Evolutionary conservation across 192 early-diverging fungal species (phyloP), one percentile per base, ranked within the genome.

Genomic region (Dimargaris cristalligena): DNA sequence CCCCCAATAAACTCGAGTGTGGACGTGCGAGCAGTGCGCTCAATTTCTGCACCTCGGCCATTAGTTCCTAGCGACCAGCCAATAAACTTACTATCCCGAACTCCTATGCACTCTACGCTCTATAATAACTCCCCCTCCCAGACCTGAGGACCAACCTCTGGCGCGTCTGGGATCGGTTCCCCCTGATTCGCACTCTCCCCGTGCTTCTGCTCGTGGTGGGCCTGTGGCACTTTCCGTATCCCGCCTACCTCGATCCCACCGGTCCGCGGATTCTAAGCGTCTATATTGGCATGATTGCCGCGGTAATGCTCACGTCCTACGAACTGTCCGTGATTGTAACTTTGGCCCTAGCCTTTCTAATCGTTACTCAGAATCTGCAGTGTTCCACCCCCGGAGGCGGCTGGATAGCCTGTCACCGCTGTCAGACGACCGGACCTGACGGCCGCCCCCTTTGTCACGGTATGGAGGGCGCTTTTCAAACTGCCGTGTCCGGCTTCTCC

Each of bases 401-500:
- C 16, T 63, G 41, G 2, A 63, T 78, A 8, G 78, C 80, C 62
- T 82, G 80, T 57, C 66, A 69, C 59, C 67, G 66, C 25, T 82
- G 80, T 57, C 65, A 61, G 11, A 63, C 66, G 23, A 57, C 50
- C 31, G 8, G 67, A 66, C 50, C 52, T 62, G 35, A 55, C 61
- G 3, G 72, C 59, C 20, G 60, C 65, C 38, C 70, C 63, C 69
- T 77, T 35, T 85, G 83, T 59, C 66, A 74, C 32, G 75, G 74
- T 0, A 66, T 71, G 16, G 74, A 76, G 28, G 76, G 78, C 34
- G 70, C 81, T 33, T 85, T 85, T 65, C 66, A 74, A 1, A 75
- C 77, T 23, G 73, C 79, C 0, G 62, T 83, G 6, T 71, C 71
- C 18, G 83, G 85, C 0, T 87, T 85, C 58, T 74, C 77, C 1